Evolutionary conservation across 1,139 yeast species (phyloP).

Genomic region (Suhomyces bokatorum): DNA sequence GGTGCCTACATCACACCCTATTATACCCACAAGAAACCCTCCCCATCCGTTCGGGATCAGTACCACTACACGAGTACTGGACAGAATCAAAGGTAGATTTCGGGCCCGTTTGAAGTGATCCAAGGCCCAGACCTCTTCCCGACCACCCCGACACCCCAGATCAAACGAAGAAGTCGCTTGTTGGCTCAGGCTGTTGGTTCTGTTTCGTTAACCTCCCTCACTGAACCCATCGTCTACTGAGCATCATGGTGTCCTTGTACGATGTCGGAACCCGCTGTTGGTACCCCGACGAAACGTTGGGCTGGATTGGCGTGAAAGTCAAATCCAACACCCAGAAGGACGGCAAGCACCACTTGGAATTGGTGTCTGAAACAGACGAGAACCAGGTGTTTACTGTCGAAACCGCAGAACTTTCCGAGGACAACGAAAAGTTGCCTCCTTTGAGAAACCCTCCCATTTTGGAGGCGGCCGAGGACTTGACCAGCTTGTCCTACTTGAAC

Average conservation of each 20-base stretch:
- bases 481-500: slow-evolving; percentile 86
- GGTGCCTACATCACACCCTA: background rate
- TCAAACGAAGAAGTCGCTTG: background rate
- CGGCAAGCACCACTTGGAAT: slow-evolving; percentile 56
- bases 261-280: slow-evolving; percentile 76
- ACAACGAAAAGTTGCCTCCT: slow-evolving; percentile 65
- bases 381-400: slow-evolving; percentile 51
- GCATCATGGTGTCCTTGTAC: slow-evolving; percentile 28
- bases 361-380: slow-evolving; percentile 63
- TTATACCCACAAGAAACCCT: background rate
- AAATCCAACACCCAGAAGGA: slow-evolving; percentile 51
- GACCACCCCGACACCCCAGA: background rate
- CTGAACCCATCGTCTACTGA: background rate
- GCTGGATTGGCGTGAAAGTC: slow-evolving; percentile 91
- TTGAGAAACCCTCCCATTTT: slow-evolving; percentile 91
- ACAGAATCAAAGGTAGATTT: slow-evolving; percentile 1
- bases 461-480: slow-evolving; percentile 93
- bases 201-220: background rate
- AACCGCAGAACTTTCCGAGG: slow-evolving; percentile 50
- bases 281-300: slow-evolving; percentile 85
- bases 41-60: slow-evolving; percentile 1
- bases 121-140: background rate
- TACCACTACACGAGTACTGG: slow-evolving; percentile 1
- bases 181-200: background rate
- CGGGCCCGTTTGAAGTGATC: slow-evolving; percentile 2